Conservation (phyloP, 2,329 filamentous ascomycete genomes). For the Aureobasidium sp. region DNA sequence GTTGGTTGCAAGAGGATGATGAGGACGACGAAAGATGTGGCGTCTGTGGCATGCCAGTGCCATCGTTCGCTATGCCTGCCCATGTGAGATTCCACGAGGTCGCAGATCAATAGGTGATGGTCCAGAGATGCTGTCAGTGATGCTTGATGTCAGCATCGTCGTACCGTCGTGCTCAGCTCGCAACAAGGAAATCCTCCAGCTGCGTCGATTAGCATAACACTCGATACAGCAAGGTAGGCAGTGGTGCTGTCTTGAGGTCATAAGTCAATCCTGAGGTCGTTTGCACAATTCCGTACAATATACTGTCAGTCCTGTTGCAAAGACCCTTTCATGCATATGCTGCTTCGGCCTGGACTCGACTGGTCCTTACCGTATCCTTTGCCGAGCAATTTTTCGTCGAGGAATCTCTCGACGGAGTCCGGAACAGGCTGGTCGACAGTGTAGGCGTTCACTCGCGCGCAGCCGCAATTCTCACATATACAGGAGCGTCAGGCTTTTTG, state of each 20-base stretch:
- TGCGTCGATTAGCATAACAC: background rate
- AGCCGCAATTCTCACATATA: background rate
- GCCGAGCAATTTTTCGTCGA: background rate
- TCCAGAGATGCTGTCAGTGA: background rate
- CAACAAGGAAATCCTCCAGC: no score
- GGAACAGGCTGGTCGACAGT: background rate
- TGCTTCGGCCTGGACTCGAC: background rate
- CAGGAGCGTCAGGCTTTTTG: background rate
- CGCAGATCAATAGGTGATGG: background rate
- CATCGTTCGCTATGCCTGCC: slow-evolving; percentile 52
- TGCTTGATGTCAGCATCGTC: background rate
- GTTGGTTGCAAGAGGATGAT: slow-evolving; percentile 4
- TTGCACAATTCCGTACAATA: background rate
- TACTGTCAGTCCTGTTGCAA: background rate
- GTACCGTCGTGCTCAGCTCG: background rate
- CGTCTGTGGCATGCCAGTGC: slow-evolving; percentile 49
- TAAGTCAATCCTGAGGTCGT: background rate
- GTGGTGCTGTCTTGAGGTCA: background rate
- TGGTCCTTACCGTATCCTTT: background rate
- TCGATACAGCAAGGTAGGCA: background rate
- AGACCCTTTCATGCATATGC: background rate
- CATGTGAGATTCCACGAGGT: slow-evolving; percentile 47
- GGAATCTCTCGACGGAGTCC: background rate
- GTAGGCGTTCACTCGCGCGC: background rate
- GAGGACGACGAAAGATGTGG: slow-evolving; percentile 35